Evolutionary conservation across 495 filamentous ascomycete genomes (phyloP).

Genomic region (Lentithecium fluviatile): DNA sequence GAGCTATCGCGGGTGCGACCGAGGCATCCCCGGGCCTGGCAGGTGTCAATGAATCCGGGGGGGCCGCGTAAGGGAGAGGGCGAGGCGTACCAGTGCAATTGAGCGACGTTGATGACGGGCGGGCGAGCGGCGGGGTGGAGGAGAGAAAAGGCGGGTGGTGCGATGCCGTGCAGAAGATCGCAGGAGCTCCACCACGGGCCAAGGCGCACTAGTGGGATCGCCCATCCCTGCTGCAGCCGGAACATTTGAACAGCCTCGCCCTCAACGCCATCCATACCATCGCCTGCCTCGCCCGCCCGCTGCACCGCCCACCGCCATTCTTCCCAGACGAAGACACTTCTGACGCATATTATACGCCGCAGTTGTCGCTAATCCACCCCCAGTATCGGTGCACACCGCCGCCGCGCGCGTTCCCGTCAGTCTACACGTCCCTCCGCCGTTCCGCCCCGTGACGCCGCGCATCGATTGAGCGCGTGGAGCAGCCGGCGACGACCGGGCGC

Average conservation of each 20-base stretch:
- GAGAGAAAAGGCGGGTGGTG: not conserved
- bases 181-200: not conserved
- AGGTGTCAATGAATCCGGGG: conserved; percentile 8
- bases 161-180: not conserved
- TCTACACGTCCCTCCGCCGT: no score
- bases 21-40: conserved; percentile 15
- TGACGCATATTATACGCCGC: not conserved
- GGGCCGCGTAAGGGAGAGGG: not conserved
- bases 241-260: no score
- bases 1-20: not conserved
- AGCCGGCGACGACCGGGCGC: conserved; percentile 6
- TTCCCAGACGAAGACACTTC: no score
- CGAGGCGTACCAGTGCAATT: conserved; percentile 26
- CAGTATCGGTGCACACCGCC: no score
- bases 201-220: not conserved
- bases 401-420: no score
- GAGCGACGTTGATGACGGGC: conserved; percentile 3
- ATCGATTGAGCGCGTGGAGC: not conserved
- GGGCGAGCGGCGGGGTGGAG: not conserved
- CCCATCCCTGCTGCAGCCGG: conserved; percentile 12
- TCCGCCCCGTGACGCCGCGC: not conserved
- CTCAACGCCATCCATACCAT: no score
- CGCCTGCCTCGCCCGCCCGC: no score
- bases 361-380: no score
- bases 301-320: conserved; percentile 11